Evolutionary conservation across 768 basidiomycete genomes (phyloP).

Genomic region (Tricholoma flavovirens): DNA sequence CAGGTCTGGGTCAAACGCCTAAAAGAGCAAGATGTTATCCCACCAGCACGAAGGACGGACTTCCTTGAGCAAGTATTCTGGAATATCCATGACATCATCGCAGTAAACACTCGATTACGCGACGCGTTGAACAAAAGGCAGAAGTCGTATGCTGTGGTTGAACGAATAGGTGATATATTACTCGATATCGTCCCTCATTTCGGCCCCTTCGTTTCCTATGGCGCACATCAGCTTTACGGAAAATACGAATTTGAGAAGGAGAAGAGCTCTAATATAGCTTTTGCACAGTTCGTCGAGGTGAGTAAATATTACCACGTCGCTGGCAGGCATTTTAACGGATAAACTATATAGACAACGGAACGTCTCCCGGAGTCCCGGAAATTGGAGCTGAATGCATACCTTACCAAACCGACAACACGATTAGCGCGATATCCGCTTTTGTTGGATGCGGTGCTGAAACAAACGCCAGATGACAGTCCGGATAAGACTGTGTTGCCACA

Average conservation of each 20-base stretch:
- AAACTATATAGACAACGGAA: slow-evolving; percentile 65
- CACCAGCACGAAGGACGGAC: slow-evolving; percentile 66
- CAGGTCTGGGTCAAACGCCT: slow-evolving; percentile 90
- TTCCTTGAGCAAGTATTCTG: slow-evolving; percentile 96
- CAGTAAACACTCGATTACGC: slow-evolving; percentile 85
- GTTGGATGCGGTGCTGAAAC: slow-evolving; percentile 86
- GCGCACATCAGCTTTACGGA: slow-evolving; percentile 94
- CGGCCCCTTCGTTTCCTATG: slow-evolving; percentile 90
- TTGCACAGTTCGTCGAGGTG: slow-evolving; percentile 95
- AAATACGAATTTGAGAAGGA: slow-evolving; percentile 99
- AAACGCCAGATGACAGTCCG: slow-evolving; percentile 84
- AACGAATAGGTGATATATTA: slow-evolving; percentile 87
- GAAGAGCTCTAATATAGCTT: slow-evolving; percentile 87
- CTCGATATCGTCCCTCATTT: slow-evolving; percentile 84
- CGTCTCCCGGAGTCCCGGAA: slow-evolving; percentile 93
- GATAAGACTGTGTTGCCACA: slow-evolving; percentile 77
- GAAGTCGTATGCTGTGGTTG: slow-evolving; percentile 91
- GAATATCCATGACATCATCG: slow-evolving; percentile 93
- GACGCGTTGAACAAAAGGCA: slow-evolving; percentile 94
- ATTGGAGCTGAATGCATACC: slow-evolving; percentile 93
- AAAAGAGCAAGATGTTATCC: slow-evolving; percentile 69
- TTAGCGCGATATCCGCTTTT: slow-evolving; percentile 95
- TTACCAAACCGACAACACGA: slow-evolving; percentile 97
- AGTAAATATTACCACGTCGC: slow-evolving; percentile 24
- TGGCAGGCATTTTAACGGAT: not conserved